These are phyloP conservation scores for Fraxinus nigra DNA, from an alignment of 305 asterid species.

Conservation along the genomic window DNA sequence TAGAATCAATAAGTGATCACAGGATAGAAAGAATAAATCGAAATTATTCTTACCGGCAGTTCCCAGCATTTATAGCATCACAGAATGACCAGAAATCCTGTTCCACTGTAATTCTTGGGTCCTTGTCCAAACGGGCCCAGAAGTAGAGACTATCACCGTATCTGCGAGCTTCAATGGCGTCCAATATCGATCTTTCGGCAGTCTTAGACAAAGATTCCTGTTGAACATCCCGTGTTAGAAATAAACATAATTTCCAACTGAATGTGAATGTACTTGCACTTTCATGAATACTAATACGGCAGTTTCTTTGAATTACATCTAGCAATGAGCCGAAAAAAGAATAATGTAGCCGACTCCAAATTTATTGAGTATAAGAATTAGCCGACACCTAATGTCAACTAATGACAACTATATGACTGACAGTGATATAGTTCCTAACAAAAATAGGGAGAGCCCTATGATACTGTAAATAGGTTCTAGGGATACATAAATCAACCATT, in stretches of 20 bases:
- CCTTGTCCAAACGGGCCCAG: conserved; percentile 74
- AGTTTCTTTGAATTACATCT: not conserved
- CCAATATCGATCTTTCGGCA: conserved; percentile 66
- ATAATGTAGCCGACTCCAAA: not conserved
- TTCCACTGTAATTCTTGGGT: conserved; percentile 48
- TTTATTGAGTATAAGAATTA: not conserved
- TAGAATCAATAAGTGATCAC: not conserved
- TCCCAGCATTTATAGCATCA: conserved; percentile 84
- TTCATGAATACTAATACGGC: not conserved
- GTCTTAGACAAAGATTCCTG: conserved; percentile 68
- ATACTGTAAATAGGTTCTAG: not conserved
- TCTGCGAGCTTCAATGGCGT: conserved; percentile 60
- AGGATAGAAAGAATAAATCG: not conserved
- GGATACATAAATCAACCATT: not conserved
- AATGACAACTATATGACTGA: not conserved
- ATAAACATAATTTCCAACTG: not conserved
- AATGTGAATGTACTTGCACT: not conserved
- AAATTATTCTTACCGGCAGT: conserved; percentile 68
- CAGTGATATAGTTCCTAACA: not conserved
- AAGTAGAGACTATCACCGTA: conserved; percentile 79
- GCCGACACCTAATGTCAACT: not conserved
- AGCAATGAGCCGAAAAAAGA: not conserved
- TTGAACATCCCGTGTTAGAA: conserved; percentile 17
- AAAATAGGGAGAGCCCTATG: not conserved
- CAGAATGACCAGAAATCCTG: conserved; percentile 94